Conservation (phyloP, 192 early-diverging fungal species). For the Pilaira anomala region DNA sequence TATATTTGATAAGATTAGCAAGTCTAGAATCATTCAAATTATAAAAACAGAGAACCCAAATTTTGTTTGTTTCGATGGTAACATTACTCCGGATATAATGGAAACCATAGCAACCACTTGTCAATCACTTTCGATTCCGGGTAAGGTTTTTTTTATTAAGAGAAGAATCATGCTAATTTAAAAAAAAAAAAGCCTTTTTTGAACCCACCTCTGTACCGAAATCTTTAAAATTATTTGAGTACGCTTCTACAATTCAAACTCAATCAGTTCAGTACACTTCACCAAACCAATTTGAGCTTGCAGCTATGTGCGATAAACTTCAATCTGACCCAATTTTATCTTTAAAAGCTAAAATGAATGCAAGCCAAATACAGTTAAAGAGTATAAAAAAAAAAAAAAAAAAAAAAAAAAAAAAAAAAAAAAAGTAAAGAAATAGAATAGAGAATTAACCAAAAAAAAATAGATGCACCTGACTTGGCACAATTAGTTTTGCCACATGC, state of each 20-base stretch:
- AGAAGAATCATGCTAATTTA: not conserved
- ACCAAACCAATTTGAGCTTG: conserved; percentile 73
- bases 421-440: not conserved
- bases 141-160: conserved; percentile 29
- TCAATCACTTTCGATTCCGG: conserved; percentile 34
- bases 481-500: conserved; percentile 25
- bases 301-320: conserved; percentile 48
- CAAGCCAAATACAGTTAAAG: conserved; percentile 12
- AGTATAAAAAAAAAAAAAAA: not conserved
- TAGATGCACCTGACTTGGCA: conserved; percentile 17
- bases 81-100: conserved; percentile 52
- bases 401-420: too few relatives aligned
- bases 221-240: conserved; percentile 50
- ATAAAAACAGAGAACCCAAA: conserved; percentile 33
- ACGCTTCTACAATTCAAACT: conserved; percentile 37
- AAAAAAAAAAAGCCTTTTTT: conserved; percentile 56
- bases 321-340: conserved; percentile 20
- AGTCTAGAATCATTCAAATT: conserved; percentile 31
- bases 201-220: conserved; percentile 94
- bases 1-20: conserved; percentile 59
- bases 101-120: conserved; percentile 42
- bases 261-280: conserved; percentile 52
- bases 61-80: conserved; percentile 75
- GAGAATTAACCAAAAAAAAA: too few relatives aligned
- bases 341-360: not conserved